A percentile compares a stretch with the other conserved stretches of the same genome.
Conservation (phyloP, 2,329 filamentous ascomycete species). For the Stagonosporopsis tanaceti region DNA sequence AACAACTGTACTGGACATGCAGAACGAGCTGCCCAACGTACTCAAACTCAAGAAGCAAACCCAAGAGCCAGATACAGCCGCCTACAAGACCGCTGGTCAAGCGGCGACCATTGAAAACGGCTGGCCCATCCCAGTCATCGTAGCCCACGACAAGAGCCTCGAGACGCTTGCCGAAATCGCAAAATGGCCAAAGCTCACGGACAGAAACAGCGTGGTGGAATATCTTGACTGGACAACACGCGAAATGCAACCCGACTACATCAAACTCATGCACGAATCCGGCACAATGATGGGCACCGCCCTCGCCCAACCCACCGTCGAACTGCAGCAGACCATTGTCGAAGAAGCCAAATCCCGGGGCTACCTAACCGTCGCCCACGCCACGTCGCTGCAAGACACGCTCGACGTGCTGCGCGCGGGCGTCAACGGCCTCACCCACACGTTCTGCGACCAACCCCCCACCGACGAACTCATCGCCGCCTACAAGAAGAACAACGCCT, state of each 20-base stretch:
- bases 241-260: slow-evolving; percentile 56
- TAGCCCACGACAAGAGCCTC: slow-evolving; percentile 48
- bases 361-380: slow-evolving; percentile 53
- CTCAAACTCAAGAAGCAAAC: slow-evolving; percentile 40
- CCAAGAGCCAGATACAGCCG: slow-evolving; percentile 49
- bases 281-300: slow-evolving; percentile 51
- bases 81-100: slow-evolving; percentile 59
- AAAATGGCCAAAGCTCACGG: slow-evolving; percentile 58
- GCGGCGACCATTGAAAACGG: slow-evolving; percentile 61
- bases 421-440: slow-evolving; percentile 56
- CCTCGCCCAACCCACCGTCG: slow-evolving; percentile 51
- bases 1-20: slow-evolving; percentile 62
- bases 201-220: slow-evolving; percentile 51
- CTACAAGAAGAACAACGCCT: slow-evolving; percentile 53
- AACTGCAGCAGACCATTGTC: slow-evolving; percentile 57
- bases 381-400: slow-evolving; percentile 51
- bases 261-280: slow-evolving; percentile 62
- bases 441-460: slow-evolving; percentile 51
- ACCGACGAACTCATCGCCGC: slow-evolving; percentile 52
- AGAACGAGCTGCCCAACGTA: slow-evolving; percentile 47
- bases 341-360: slow-evolving; percentile 49
- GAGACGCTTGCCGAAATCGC: slow-evolving; percentile 52
- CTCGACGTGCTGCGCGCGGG: slow-evolving; percentile 53
- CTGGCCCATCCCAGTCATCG: slow-evolving; percentile 59
- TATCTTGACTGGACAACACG: slow-evolving; percentile 53